A percentile compares a stretch with the other conserved stretches of the same genome.
phyloP scores from a whole-genome alignment of 2,329 filamentous ascomycete genomes.

The Venturia aucupariae region DNA sequence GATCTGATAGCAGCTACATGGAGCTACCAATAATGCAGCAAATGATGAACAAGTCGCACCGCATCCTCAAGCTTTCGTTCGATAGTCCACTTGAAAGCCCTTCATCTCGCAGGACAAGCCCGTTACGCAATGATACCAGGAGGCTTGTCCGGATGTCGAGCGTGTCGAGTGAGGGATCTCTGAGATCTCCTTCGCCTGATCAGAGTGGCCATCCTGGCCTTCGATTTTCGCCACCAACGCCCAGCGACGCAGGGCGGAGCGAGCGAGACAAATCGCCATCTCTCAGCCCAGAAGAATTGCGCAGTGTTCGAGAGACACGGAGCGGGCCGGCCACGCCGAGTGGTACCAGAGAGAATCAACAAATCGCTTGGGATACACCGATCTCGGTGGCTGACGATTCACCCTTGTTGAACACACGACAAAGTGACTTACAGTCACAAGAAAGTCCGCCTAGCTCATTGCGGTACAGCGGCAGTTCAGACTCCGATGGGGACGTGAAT shows the following conservation, averaged over 20 bases:
- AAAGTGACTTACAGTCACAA: conserved; percentile 5
- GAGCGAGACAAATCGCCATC: conserved; percentile 1
- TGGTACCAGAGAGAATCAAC: conserved; percentile 24
- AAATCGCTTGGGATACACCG: conserved; percentile 7
- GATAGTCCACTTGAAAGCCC: conserved; percentile 29
- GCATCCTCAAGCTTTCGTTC: conserved; percentile 24
- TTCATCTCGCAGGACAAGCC: conserved; percentile 18
- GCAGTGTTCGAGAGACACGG: conserved; percentile 29
- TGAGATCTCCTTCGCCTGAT: conserved; percentile 7
- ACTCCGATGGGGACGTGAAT: not conserved
- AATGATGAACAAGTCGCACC: conserved; percentile 28
- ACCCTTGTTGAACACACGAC: not conserved
- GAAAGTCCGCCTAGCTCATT: conserved; percentile 5
- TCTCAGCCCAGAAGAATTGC: conserved; percentile 22
- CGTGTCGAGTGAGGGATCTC: conserved; percentile 3
- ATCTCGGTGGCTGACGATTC: conserved; percentile 4
- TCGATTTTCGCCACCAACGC: conserved; percentile 10
- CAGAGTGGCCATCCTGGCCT: conserved; percentile 4
- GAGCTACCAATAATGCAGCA: conserved; percentile 39
- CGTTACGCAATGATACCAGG: not conserved
- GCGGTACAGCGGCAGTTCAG: conserved; percentile 3
- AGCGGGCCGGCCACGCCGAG: conserved; percentile 36
- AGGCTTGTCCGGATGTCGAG: conserved; percentile 4
- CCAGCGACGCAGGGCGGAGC: conserved; percentile 7
- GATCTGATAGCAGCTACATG: conserved; percentile 27